Evolutionary conservation across 2,329 filamentous ascomycete species (phyloP).

Genomic region (Mycocentrospora acerina): DNA sequence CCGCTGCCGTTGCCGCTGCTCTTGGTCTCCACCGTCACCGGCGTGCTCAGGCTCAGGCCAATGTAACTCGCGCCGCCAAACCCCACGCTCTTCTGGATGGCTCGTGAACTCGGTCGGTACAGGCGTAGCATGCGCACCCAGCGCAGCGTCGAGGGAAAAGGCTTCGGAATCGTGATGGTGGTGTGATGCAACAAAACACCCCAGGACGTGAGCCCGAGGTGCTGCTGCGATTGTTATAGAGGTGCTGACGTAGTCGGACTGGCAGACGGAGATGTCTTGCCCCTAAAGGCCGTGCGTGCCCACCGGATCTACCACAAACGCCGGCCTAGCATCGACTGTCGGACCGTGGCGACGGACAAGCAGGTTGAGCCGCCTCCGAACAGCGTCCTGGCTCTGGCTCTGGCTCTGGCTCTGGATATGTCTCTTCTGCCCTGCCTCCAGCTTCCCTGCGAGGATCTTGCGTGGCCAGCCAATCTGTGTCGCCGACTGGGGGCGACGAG

Average conservation of each 20-base stretch:
- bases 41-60: slow-evolving; percentile 29
- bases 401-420: no score
- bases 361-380: no score
- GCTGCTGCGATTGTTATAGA: slow-evolving; percentile 16
- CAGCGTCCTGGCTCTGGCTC: no score
- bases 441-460: no score
- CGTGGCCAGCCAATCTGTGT: no score
- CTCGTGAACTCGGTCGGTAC: slow-evolving; percentile 24
- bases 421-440: no score
- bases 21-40: slow-evolving; percentile 28
- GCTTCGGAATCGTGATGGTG: slow-evolving; percentile 37
- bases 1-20: slow-evolving; percentile 33
- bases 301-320: no score
- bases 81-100: slow-evolving; percentile 29
- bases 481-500: no score
- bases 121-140: slow-evolving; percentile 40
- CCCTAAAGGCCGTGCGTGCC: no score
- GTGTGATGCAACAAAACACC: slow-evolving; percentile 15
- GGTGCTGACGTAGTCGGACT: slow-evolving; percentile 29
- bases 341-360: no score
- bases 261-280: no score
- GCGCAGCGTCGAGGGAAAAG: slow-evolving; percentile 32
- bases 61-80: slow-evolving; percentile 37
- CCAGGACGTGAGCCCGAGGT: slow-evolving; percentile 17
- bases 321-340: no score